Evolutionary conservation across 768 basidiomycete genomes (phyloP).

Genomic region (Psilocybe sp.): DNA sequence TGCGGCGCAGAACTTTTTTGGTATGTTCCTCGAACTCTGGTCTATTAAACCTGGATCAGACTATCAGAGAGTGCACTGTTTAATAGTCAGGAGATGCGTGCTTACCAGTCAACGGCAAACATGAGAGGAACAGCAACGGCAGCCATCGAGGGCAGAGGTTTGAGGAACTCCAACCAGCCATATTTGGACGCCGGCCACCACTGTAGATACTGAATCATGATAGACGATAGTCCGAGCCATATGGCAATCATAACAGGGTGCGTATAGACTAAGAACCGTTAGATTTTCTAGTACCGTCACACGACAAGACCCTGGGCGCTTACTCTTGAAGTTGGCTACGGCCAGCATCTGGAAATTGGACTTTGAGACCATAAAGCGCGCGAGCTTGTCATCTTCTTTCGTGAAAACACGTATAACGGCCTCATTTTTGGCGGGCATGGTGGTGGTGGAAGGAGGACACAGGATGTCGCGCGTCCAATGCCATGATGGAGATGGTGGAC

Average conservation of each 20-base stretch:
- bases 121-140: slow-evolving; percentile 61
- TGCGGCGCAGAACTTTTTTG: slow-evolving; percentile 47
- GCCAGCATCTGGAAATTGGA: slow-evolving; percentile 66
- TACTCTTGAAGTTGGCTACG: slow-evolving; percentile 61
- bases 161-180: slow-evolving; percentile 49
- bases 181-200: slow-evolving; percentile 62
- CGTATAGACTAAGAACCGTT: slow-evolving; percentile 38
- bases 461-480: background rate
- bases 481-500: too few species aligned
- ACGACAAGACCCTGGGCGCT: slow-evolving; percentile 11
- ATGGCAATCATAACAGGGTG: slow-evolving; percentile 58
- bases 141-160: slow-evolving; percentile 65
- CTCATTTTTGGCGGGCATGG: slow-evolving; percentile 32
- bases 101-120: slow-evolving; percentile 70
- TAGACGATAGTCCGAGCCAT: slow-evolving; percentile 60
- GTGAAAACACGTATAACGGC: slow-evolving; percentile 54
- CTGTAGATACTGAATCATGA: slow-evolving; percentile 55
- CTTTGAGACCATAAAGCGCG: slow-evolving; percentile 65
- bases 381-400: slow-evolving; percentile 52
- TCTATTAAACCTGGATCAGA: slow-evolving; percentile 60
- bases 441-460: slow-evolving; percentile 5
- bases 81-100: background rate
- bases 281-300: background rate
- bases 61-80: background rate
- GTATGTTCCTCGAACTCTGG: slow-evolving; percentile 59